A percentile compares a stretch with the other conserved stretches of the same genome.
Conservation (phyloP, 2,329 filamentous ascomycete genomes). For the Cucurbitaria berberidis region DNA sequence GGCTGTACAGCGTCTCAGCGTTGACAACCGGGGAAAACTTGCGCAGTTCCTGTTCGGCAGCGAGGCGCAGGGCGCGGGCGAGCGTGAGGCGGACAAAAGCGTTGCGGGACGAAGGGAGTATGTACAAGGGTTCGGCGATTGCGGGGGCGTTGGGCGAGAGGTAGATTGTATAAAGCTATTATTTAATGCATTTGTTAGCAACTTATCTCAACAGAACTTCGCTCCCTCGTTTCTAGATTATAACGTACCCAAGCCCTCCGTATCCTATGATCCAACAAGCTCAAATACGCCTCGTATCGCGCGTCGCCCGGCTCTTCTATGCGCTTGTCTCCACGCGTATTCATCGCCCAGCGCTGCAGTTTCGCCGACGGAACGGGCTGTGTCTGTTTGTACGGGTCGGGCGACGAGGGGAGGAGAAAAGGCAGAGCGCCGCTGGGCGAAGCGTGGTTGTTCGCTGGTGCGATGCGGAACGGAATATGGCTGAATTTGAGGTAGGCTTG, state of each 20-base stretch:
- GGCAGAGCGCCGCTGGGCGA: slow-evolving; percentile 88
- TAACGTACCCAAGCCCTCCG: slow-evolving; percentile 82
- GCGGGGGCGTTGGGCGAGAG: slow-evolving; percentile 70
- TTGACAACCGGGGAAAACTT: slow-evolving; percentile 66
- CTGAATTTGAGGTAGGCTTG: slow-evolving; percentile 88
- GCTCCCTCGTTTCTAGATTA: too few species aligned
- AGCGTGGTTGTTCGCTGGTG: slow-evolving; percentile 87
- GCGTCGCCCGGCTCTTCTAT: slow-evolving; percentile 58
- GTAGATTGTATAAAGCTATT: slow-evolving; percentile 83
- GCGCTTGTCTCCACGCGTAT: slow-evolving; percentile 38
- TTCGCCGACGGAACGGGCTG: slow-evolving; percentile 65
- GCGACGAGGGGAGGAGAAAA: slow-evolving; percentile 71
- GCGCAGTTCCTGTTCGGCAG: slow-evolving; percentile 76
- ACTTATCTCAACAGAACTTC: too few species aligned
- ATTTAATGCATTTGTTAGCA: too few species aligned
- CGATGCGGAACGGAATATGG: slow-evolving; percentile 68
- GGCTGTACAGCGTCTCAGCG: slow-evolving; percentile 62
- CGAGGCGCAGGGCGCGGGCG: slow-evolving; percentile 69
- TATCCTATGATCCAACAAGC: slow-evolving; percentile 77
- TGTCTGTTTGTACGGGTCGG: slow-evolving; percentile 41
- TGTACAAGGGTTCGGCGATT: slow-evolving; percentile 75
- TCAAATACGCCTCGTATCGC: slow-evolving; percentile 75
- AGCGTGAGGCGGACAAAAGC: slow-evolving; percentile 68
- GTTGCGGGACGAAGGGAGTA: slow-evolving; percentile 66
- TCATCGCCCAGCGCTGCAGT: slow-evolving; percentile 71